Percentiles rank a stretch among this genome's conserved stretches.
phyloP scores from a whole-genome alignment of 129 eudicot genomes.

The Chrysanthemum makinoi region DNA sequence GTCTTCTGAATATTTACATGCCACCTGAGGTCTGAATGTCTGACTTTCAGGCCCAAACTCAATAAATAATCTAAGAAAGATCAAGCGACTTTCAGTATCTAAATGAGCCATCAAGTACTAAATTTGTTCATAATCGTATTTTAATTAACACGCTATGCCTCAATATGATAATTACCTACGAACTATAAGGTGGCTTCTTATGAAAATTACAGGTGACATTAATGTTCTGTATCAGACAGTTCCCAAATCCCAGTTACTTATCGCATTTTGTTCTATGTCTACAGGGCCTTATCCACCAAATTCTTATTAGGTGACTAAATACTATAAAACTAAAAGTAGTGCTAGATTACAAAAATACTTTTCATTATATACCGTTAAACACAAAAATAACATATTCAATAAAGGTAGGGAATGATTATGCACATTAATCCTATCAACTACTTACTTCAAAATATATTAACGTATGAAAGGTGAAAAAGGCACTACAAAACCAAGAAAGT shows the following conservation, averaged over 20 bases:
- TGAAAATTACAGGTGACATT: neutral
- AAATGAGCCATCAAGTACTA: neutral
- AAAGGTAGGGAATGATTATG: neutral
- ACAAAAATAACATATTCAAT: neutral
- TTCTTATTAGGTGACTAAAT: neutral
- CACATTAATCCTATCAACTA: neutral
- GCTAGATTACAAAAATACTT: no score
- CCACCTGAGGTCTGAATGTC: neutral
- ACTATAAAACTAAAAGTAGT: neutral
- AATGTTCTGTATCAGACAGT: neutral
- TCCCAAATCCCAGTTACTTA: neutral
- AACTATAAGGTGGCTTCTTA: neutral
- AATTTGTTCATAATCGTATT: neutral
- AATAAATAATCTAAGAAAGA: neutral
- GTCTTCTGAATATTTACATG: neutral
- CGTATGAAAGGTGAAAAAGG: neutral
- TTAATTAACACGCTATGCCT: neutral
- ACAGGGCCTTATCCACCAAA: neutral
- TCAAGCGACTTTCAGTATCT: neutral
- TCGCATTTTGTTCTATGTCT: neutral
- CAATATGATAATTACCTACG: neutral
- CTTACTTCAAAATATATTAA: conserved; percentile 8
- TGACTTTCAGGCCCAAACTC: neutral
- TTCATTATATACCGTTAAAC: neutral
- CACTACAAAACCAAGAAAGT: conserved; percentile 1